A percentile compares a stretch with the other conserved stretches of the same genome.
Evolutionary conservation across 2,329 filamentous ascomycete genomes (phyloP).

Genomic region (Metarhizium rileyi): DNA sequence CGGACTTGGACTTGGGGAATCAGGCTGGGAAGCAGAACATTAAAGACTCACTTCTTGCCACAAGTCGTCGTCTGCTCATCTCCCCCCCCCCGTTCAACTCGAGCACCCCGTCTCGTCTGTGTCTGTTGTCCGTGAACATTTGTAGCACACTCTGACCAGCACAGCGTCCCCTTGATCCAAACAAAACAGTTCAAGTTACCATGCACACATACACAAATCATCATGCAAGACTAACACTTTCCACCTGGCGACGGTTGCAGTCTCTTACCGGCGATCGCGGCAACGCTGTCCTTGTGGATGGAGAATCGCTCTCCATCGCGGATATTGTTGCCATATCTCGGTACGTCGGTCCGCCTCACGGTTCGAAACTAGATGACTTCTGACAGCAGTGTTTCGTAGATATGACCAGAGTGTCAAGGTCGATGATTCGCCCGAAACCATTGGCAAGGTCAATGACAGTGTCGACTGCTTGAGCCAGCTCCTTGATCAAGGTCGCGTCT

Average conservation of each 20-base stretch:
- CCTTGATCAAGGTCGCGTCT: conserved; percentile 6
- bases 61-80: no score
- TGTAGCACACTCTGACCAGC: no score
- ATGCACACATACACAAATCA: no score
- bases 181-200: no score
- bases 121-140: no score
- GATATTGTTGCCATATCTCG: not conserved
- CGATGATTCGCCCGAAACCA: not conserved
- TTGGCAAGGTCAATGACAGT: not conserved
- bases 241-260: not conserved
- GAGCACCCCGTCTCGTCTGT: no score
- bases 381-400: not conserved
- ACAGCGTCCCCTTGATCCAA: no score
- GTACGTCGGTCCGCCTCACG: not conserved
- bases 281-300: not conserved
- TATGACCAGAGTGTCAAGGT: not conserved
- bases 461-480: not conserved
- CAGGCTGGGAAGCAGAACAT: no score
- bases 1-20: no score
- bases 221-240: not conserved
- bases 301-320: not conserved
- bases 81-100: no score
- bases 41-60: no score
- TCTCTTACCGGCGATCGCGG: not conserved
- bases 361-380: not conserved